phyloP scores from a whole-genome alignment of 1,284 basidiomycete species.

The Malassezia sp. region DNA sequence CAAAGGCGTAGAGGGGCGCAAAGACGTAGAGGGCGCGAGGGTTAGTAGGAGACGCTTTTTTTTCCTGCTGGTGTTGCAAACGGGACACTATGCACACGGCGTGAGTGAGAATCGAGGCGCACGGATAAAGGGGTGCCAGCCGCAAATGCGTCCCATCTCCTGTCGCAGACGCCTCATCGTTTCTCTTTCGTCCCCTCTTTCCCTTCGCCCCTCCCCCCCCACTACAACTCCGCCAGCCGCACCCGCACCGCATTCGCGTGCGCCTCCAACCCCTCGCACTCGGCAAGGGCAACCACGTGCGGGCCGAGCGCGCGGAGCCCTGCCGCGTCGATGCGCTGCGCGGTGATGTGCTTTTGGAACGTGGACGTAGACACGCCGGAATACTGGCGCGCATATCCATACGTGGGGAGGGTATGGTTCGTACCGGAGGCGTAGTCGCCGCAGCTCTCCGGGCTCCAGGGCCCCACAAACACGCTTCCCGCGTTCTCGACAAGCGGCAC shows the following conservation, averaged over 20 bases:
- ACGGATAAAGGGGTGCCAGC: too few relatives aligned
- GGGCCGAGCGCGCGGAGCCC: constrained; percentile 75
- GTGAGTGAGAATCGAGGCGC: too few relatives aligned
- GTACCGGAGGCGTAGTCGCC: constrained; percentile 98
- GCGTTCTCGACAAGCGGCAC: constrained; percentile 48
- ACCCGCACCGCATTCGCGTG: constrained; percentile 58
- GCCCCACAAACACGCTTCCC: constrained; percentile 87
- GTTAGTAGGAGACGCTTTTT: too few relatives aligned
- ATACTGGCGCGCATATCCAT: constrained; percentile 88
- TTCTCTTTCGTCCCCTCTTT: too few relatives aligned
- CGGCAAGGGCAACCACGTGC: constrained; percentile 76
- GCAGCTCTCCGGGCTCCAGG: constrained; percentile 65
- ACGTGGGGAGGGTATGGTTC: constrained; percentile 67
- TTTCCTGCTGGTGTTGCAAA: too few relatives aligned
- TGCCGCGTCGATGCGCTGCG: constrained; percentile 71
- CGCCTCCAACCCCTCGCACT: constrained; percentile 86
- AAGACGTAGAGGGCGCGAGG: too few relatives aligned
- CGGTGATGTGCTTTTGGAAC: constrained; percentile 98
- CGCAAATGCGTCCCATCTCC: too few relatives aligned
- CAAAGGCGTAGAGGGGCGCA: too few relatives aligned
- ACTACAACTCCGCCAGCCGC: constrained; percentile 24
- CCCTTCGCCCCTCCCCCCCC: too few relatives aligned
- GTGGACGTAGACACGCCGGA: constrained; percentile 92
- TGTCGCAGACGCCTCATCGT: too few relatives aligned
- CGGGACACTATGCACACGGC: background rate